Evolutionary conservation across 345 rosid species (phyloP), one percentile per base, ranked within the genome.

Genomic region (Syzygium jambos): DNA sequence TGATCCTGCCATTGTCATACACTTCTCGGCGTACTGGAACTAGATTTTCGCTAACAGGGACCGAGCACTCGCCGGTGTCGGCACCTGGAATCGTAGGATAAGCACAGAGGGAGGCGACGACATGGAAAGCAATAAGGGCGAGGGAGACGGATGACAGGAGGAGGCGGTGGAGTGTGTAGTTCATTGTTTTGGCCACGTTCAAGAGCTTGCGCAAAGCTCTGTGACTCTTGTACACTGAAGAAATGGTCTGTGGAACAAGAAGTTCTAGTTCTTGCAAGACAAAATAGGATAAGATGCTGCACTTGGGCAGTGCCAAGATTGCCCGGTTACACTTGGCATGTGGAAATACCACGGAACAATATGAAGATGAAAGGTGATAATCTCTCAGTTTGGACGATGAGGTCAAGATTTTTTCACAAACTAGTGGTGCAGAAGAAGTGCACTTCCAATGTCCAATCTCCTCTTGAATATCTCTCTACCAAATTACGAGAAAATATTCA

Each of bases 11-110:
- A 15, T 90, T 93, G 2, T 89, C 98, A 87, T 94, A 96, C 14
- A 97, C 95, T 65, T 97, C 98, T 13, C 95, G 94, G 63, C 98
- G 96, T 77, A 92, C 84, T 1, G 99, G 98, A 41, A 88, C 87
- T 15, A 89, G 91, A 41, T 57, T 89, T 77, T 87, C 90, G 54
- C 80, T 12, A 0, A 2, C 7, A 0, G 34, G 86, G 87, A 85
- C 87, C 55, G 87, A 30, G 88, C 92, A 15, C 46, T 80, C 84
- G 3, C 7, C 65, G 16, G 23, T 30, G 87, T 55, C 19, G 17
- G 93, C 84, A 41, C 93, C 94, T 0, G 94, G 93, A 80, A 93
- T 85, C 15, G 84, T 77, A 7, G 93, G 94, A 87, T 92, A 91
- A 59, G 94, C 92, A 27, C 86, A 77, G 86, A 61, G 41, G 85